Conservation (phyloP, 441 rosid genomes). For the Corymbia citriodora region DNA sequence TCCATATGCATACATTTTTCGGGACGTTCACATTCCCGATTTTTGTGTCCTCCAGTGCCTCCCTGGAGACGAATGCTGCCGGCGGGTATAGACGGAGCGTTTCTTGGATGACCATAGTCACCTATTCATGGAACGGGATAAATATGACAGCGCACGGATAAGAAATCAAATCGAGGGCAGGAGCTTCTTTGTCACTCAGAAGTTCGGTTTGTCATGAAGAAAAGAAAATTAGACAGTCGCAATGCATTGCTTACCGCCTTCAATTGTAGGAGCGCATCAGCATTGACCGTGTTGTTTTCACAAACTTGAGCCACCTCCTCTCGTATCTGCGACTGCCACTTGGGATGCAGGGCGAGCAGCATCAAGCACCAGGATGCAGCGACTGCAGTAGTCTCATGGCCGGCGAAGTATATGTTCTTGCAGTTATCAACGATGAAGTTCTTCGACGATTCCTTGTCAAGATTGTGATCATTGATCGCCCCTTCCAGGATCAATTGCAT, state of each 20-base stretch:
- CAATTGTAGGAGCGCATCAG: slow-evolving; percentile 30
- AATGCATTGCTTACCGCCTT: slow-evolving; percentile 31
- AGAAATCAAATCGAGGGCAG: neutral
- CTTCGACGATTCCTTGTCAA: slow-evolving; percentile 30
- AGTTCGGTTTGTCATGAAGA: neutral
- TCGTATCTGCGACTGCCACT: slow-evolving; percentile 51
- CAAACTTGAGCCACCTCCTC: slow-evolving; percentile 32
- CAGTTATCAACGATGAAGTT: slow-evolving; percentile 57
- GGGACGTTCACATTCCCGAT: slow-evolving; percentile 42
- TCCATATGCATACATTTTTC: slow-evolving; percentile 54
- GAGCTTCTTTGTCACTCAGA: neutral
- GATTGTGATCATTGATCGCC: slow-evolving; percentile 27
- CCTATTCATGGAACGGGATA: slow-evolving; percentile 17
- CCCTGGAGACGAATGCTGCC: slow-evolving; percentile 55
- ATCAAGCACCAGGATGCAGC: slow-evolving; percentile 62
- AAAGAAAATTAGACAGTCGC: neutral
- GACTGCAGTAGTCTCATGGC: slow-evolving; percentile 51
- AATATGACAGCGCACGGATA: neutral
- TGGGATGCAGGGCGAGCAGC: slow-evolving; percentile 58
- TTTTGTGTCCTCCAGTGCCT: slow-evolving; percentile 44
- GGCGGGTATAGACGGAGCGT: slow-evolving; percentile 57
- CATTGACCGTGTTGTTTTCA: slow-evolving; percentile 20
- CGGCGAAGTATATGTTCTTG: slow-evolving; percentile 63
- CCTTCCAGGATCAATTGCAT: slow-evolving; percentile 58
- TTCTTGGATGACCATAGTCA: slow-evolving; percentile 54